Evolutionary conservation across 2,329 filamentous ascomycete species (phyloP).

Genomic region (Fusarium sterilihyphosum): DNA sequence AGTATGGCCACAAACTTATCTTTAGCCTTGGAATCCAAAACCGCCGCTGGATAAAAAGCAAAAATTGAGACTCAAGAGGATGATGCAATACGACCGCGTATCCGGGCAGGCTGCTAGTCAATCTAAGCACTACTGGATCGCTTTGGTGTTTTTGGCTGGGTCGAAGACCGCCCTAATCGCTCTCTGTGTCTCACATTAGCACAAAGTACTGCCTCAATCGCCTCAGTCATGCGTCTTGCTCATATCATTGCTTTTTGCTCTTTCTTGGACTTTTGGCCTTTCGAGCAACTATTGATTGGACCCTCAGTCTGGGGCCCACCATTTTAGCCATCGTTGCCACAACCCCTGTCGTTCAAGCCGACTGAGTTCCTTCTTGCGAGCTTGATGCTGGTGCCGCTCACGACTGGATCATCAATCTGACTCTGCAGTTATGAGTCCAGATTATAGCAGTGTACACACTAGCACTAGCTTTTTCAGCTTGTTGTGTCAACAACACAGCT

Average conservation of each 20-base stretch:
- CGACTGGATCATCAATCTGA: conserved; percentile 1
- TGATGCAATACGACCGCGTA: conserved; percentile 40
- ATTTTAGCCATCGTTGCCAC: conserved; percentile 36
- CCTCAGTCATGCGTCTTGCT: conserved; percentile 35
- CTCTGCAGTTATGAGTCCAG: background rate
- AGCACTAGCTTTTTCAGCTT: background rate
- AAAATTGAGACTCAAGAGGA: conserved; percentile 28
- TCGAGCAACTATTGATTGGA: conserved; percentile 35
- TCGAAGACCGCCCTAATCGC: conserved; percentile 32
- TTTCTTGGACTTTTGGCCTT: conserved; percentile 26
- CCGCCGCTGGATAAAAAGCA: conserved; percentile 22
- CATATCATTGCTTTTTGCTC: conserved; percentile 26
- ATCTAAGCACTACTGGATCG: conserved; percentile 34
- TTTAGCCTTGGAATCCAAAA: conserved; percentile 22
- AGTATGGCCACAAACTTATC: background rate
- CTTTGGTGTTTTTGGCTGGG: conserved; percentile 26
- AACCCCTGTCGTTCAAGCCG: conserved; percentile 26
- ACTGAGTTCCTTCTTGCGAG: conserved; percentile 17
- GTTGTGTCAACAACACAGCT: background rate
- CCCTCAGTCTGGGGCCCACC: conserved; percentile 36
- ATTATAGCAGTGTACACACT: background rate
- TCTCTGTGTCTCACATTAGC: conserved; percentile 41
- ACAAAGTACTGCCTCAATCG: conserved; percentile 21
- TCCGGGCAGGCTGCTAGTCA: conserved; percentile 30
- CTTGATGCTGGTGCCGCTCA: conserved; percentile 5